phyloP scores from a whole-genome alignment of 805 yeast species.

The Sporopachydermia lactativora region DNA sequence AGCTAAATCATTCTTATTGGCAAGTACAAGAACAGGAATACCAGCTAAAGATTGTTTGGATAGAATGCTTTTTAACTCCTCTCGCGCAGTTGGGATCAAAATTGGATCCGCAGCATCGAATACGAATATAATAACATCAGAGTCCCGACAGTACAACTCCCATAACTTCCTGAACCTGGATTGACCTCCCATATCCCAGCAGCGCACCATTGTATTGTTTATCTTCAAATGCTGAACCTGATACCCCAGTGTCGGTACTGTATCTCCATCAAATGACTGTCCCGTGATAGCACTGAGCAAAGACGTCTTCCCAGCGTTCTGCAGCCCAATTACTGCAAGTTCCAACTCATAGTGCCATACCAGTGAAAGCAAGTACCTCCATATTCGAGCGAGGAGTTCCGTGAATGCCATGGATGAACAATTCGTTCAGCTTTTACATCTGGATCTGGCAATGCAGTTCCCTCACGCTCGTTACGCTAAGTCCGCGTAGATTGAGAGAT shows the following conservation, averaged over 20 bases:
- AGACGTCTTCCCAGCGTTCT: constrained; percentile 25
- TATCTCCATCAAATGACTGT: constrained; percentile 9
- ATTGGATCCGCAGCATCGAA: constrained; percentile 22
- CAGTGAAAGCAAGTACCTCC: not conserved
- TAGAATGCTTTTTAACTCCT: constrained; percentile 18
- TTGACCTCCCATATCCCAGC: constrained; percentile 27
- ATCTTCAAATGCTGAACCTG: constrained; percentile 14
- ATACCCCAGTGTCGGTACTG: constrained; percentile 25
- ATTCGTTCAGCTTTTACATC: too few species aligned
- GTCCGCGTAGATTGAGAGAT: too few species aligned
- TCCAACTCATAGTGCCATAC: constrained; percentile 16
- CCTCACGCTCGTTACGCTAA: too few species aligned
- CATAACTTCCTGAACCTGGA: constrained; percentile 25
- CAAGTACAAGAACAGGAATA: constrained; percentile 22
- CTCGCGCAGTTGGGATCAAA: constrained; percentile 16
- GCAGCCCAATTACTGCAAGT: constrained; percentile 21
- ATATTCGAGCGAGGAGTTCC: not conserved
- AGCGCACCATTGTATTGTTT: not conserved
- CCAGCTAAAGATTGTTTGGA: constrained; percentile 16
- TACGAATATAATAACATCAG: constrained; percentile 21
- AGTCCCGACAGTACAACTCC: constrained; percentile 25
- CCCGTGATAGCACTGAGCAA: constrained; percentile 10
- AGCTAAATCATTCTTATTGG: constrained; percentile 21
- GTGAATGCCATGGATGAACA: not conserved
- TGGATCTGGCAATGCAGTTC: too few species aligned